phyloP scores from a whole-genome alignment of 2,329 filamentous ascomycete genomes.

The Nemania sp. region DNA sequence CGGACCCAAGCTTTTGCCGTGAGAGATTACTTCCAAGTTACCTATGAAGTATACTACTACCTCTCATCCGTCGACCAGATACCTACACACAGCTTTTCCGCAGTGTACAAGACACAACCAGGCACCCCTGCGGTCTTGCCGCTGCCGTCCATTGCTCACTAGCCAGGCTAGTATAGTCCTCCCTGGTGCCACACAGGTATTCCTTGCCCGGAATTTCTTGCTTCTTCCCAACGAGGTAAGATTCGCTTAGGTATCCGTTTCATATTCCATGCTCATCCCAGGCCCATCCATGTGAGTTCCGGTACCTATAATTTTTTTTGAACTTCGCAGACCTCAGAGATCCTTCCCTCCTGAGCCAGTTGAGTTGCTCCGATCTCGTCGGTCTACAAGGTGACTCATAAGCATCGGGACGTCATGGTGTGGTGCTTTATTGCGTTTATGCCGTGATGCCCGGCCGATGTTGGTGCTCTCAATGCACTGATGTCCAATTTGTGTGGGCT shows the following conservation, averaged over 20 bases:
- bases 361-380: conserved; percentile 26
- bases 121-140: conserved; percentile 13
- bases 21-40: conserved; percentile 23
- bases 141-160: conserved; percentile 18
- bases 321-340: conserved; percentile 7
- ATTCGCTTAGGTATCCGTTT: conserved; percentile 14
- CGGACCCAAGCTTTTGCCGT: conserved; percentile 20
- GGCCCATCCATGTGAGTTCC: conserved; percentile 1
- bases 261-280: conserved; percentile 2
- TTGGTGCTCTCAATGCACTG: conserved; percentile 37
- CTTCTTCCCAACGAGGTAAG: conserved; percentile 11
- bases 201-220: too few relatives aligned
- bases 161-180: conserved; percentile 11
- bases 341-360: conserved; percentile 5
- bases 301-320: neutral
- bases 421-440: conserved; percentile 31
- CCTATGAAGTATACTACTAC: too few relatives aligned
- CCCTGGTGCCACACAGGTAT: neutral
- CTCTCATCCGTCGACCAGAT: conserved; percentile 13
- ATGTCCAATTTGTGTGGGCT: conserved; percentile 42
- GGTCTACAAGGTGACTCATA: conserved; percentile 37
- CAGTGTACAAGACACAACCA: neutral
- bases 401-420: conserved; percentile 33
- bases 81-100: neutral
- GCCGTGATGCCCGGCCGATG: conserved; percentile 39